Percentiles rank a stretch among this genome's conserved stretches.
These are phyloP conservation scores for Echinosophora koreensis DNA, from an alignment of 306 rosid species.

Conservation along the genomic window DNA sequence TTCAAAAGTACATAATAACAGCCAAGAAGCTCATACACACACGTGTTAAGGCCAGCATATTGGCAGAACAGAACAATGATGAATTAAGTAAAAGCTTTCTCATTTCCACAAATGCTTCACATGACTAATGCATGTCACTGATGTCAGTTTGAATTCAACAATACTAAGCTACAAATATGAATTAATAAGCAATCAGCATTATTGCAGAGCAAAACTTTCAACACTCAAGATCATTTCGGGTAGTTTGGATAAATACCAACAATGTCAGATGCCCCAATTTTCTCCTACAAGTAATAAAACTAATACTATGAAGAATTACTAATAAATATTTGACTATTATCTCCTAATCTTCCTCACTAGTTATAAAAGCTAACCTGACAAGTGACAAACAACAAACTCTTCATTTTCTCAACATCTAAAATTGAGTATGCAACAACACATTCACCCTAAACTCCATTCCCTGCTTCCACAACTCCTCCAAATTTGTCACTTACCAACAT, in stretches of 20 bases:
- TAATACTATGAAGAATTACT: background rate
- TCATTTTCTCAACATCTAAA: background rate
- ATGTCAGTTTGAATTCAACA: background rate
- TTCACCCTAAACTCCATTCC: background rate
- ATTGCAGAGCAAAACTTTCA: constrained; percentile 23
- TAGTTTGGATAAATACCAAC: background rate
- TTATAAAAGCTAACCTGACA: constrained; percentile 17
- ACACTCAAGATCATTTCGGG: background rate
- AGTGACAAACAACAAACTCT: background rate
- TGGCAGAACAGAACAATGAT: background rate
- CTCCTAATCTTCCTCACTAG: background rate
- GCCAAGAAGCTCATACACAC: background rate
- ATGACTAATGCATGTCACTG: background rate
- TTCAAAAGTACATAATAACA: background rate
- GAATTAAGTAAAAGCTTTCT: background rate
- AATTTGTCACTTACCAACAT: constrained; percentile 27
- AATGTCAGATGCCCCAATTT: background rate
- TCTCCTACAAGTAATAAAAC: background rate
- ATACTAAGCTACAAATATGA: constrained; percentile 6
- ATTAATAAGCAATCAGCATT: background rate
- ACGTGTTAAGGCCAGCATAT: background rate
- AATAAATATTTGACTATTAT: background rate
- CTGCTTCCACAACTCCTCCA: background rate
- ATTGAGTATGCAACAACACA: background rate
- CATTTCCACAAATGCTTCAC: constrained; percentile 10